Conservation (phyloP, 192 early-diverging fungal species). For the Coemansia umbellata region DNA sequence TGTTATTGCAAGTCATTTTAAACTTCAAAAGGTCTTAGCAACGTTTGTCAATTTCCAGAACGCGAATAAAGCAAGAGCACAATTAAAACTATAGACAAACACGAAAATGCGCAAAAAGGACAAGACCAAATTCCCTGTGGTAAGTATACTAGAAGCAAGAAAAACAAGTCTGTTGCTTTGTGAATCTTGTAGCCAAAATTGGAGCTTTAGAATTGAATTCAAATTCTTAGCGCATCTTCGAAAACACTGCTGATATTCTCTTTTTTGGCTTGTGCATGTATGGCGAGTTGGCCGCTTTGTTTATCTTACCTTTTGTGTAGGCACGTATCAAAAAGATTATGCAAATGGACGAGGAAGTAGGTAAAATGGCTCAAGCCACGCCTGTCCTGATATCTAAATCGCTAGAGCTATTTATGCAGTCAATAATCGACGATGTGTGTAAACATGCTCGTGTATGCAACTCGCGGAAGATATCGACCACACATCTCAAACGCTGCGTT, state of each 20-base stretch:
- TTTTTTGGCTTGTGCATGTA: too few species aligned
- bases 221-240: too few species aligned
- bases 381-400: conserved; percentile 88
- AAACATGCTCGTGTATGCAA: conserved; percentile 73
- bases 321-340: conserved; percentile 99
- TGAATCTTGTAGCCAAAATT: too few species aligned
- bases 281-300: too few species aligned
- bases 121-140: conserved; percentile 91
- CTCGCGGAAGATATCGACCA: conserved; percentile 78
- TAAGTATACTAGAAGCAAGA: conserved; percentile 43
- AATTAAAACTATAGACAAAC: background rate
- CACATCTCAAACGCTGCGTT: conserved; percentile 80
- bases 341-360: conserved; percentile 98
- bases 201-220: too few species aligned
- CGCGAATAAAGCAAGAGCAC: background rate
- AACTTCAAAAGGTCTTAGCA: too few species aligned
- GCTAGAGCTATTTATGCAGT: conserved; percentile 93
- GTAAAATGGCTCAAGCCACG: conserved; percentile 96
- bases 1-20: too few species aligned
- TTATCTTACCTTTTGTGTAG: too few species aligned
- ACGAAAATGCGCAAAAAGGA: conserved; percentile 78
- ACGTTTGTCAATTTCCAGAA: too few species aligned
- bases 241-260: too few species aligned
- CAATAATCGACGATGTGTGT: conserved; percentile 82
- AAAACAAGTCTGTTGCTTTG: too few species aligned